Base-by-base conservation (phyloP, 2,329 filamentous ascomycete species). In the Aspergillus calidoustus region DNA sequence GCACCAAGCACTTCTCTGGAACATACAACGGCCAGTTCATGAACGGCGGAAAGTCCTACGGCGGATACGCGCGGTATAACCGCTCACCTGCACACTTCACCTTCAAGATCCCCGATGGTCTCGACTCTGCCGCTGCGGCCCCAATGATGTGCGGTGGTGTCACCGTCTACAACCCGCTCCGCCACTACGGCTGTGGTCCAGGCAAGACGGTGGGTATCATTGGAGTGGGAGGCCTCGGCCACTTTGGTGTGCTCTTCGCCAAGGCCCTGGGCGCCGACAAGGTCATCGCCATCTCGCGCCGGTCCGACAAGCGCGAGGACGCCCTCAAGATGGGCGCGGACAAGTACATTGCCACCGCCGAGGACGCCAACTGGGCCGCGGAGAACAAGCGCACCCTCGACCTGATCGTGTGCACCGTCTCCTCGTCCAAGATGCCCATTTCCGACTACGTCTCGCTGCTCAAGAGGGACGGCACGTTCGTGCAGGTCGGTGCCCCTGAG, bases 101-200 rank as follows among this genome's bases (percentile, higher is more conserved):
- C 0, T 74, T 87, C 69, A 85, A 81, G 74, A 87, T 88, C 61
- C 86, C 86, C 0, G 81, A 84, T 30, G 72, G 61, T 0, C 70
- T 88, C 22, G 63, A 76, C 5, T 82, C 79, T 46, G 81, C 80
- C 17, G 78, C 82, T 34, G 86, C 85, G 0, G 86, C 90, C 0
- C 91, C 91, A 0, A 90, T 95, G 82, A 82, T 95, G 53, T 95
- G 91, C 69, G 91, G 88, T 11, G 91, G 92, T 17, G 83, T 93
- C 54, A 95, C 92, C 0, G 84, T 89, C 0, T 95, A 86, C 74
- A 85, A 84, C 2, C 91, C 91, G 0, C 78, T 95, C 4, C 86
- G 85, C 62, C 82, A 88, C 30, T 87, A 90, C 44, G 85, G 85
- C 4, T 84, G 87, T 49, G 91, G 91, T 0, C 89, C 90, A 0